A percentile compares a stretch with the other conserved stretches of the same genome.
phyloP scores from a whole-genome alignment of 768 basidiomycete genomes.

The Paxillus ammoniavirescens region DNA sequence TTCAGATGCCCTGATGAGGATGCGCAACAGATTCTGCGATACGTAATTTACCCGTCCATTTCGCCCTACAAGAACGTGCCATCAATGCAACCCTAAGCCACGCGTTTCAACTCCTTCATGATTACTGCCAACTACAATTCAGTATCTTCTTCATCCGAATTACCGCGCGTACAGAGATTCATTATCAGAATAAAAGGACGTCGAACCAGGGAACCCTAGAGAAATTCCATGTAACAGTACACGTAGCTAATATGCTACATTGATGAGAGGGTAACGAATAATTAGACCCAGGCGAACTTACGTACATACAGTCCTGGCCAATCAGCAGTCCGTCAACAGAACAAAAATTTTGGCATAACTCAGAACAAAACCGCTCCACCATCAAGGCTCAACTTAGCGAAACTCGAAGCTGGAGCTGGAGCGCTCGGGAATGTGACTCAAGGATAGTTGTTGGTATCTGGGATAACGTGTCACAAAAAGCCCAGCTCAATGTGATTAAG shows the following conservation, averaged over 20 bases:
- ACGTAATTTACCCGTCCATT: too few relatives aligned
- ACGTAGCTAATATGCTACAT: constrained; percentile 12
- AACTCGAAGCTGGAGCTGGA: constrained; percentile 84
- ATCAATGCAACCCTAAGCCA: constrained; percentile 17
- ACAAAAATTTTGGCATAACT: neutral
- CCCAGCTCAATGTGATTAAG: constrained; percentile 7
- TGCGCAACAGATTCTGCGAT: too few relatives aligned
- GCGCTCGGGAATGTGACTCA: constrained; percentile 73
- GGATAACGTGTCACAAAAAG: constrained; percentile 5
- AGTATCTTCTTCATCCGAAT: neutral
- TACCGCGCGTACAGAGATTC: neutral
- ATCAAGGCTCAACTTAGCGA: constrained; percentile 45
- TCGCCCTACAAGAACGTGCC: too few relatives aligned
- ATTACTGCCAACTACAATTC: too few relatives aligned
- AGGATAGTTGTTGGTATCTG: constrained; percentile 87
- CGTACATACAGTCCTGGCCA: constrained; percentile 13
- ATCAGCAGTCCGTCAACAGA: constrained; percentile 4
- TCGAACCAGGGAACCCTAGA: neutral
- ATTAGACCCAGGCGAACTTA: constrained; percentile 6
- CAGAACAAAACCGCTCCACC: constrained; percentile 1
- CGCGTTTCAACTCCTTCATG: too few relatives aligned
- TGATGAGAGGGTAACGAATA: constrained; percentile 14
- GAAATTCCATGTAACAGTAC: constrained; percentile 11
- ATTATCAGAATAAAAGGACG: neutral
- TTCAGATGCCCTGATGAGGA: neutral